These are phyloP conservation scores for Phaseolus coccineus DNA, from an alignment of 331 rosid genomes.

Conservation along the genomic window DNA sequence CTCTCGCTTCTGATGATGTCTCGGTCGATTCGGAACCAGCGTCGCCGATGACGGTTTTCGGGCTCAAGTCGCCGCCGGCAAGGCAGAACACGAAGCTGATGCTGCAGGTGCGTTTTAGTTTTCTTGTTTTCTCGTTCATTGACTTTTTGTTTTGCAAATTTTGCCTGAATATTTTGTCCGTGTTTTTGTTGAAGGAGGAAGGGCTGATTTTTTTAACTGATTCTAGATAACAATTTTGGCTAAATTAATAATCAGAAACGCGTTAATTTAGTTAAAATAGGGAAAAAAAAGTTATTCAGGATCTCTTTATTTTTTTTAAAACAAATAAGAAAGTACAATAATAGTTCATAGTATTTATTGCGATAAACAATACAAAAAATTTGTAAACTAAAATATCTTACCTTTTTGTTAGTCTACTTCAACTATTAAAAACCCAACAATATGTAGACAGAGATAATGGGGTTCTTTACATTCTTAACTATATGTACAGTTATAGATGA, in stretches of 20 bases:
- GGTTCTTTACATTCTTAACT: no score
- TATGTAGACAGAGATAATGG: no score
- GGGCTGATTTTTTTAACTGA: not conserved
- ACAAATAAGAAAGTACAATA: no score
- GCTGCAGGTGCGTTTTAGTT: slow-evolving; percentile 29
- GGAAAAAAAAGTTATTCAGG: no score
- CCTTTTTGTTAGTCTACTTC: no score
- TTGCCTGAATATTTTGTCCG: not conserved
- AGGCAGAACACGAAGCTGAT: slow-evolving; percentile 37
- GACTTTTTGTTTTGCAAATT: not conserved
- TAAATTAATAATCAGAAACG: not conserved
- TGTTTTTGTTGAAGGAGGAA: not conserved
- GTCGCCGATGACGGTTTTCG: slow-evolving; percentile 62
- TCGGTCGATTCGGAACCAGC: slow-evolving; percentile 41
- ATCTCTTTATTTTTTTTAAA: no score
- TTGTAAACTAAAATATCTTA: no score
- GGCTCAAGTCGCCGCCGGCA: slow-evolving; percentile 44
- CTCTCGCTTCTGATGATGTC: slow-evolving; percentile 61
- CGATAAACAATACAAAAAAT: no score
- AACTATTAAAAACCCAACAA: no score
- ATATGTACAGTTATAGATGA: no score
- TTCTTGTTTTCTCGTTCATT: not conserved
- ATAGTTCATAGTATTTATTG: no score
- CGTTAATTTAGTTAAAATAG: not conserved
- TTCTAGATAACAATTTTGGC: not conserved